These are phyloP conservation scores for Antrodiella citrinella DNA, from an alignment of 768 basidiomycete genomes.

Conservation along the genomic window DNA sequence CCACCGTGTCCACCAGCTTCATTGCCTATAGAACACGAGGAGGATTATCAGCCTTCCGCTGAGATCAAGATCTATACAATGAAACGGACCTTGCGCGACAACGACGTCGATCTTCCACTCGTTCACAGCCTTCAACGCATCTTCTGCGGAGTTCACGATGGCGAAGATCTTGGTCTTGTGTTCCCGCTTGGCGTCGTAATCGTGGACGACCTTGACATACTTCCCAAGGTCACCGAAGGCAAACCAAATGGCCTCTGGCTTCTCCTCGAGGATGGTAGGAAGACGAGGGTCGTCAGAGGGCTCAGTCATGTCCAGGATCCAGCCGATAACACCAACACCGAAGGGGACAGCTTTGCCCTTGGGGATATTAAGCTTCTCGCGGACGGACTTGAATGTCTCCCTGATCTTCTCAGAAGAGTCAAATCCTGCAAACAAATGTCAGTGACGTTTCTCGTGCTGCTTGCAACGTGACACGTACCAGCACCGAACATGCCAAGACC, in stretches of 20 bases:
- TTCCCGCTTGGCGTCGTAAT: constrained; percentile 33
- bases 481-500: constrained; percentile 71
- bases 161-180: constrained; percentile 52
- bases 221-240: constrained; percentile 55
- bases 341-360: constrained; percentile 35
- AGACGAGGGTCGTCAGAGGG: constrained; percentile 36
- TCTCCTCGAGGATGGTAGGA: constrained; percentile 41
- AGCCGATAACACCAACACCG: constrained; percentile 71
- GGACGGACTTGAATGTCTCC: constrained; percentile 45
- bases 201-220: constrained; percentile 57
- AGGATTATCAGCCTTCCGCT: background rate
- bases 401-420: constrained; percentile 35
- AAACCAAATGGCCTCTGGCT: constrained; percentile 65
- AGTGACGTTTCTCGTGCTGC: background rate
- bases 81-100: constrained; percentile 61
- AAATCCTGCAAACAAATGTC: constrained; percentile 33
- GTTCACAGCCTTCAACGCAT: constrained; percentile 49
- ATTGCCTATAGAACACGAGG: constrained; percentile 37
- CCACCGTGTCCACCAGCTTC: constrained; percentile 80
- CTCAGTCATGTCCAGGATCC: constrained; percentile 52
- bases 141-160: constrained; percentile 50
- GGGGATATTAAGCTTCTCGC: constrained; percentile 24
- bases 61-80: background rate
- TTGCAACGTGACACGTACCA: constrained; percentile 30
- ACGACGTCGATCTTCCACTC: constrained; percentile 68